These are phyloP conservation scores for Tribonema minus DNA, from an alignment of 108 stramenopile genomes.

Conservation along the genomic window DNA sequence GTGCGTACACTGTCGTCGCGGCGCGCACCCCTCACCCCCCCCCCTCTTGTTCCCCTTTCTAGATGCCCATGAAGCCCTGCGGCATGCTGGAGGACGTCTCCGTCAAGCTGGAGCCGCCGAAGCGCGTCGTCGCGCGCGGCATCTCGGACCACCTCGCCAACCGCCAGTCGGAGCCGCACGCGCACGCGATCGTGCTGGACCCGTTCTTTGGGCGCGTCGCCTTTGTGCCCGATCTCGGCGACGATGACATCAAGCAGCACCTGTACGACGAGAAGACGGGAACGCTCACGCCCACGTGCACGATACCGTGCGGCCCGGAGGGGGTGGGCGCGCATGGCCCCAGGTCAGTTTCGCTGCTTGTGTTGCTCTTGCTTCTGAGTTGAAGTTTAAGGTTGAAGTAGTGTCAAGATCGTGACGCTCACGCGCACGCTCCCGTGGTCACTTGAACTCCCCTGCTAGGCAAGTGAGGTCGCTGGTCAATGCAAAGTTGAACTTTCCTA, in stretches of 20 bases:
- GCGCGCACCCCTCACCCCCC: no score
- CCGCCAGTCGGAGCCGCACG: slow-evolving; percentile 88
- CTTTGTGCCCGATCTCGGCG: slow-evolving; percentile 80
- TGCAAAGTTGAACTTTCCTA: no score
- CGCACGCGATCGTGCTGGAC: slow-evolving; percentile 87
- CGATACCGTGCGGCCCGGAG: slow-evolving; percentile 16
- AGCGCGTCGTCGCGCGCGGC: not conserved
- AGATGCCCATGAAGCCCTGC: not conserved
- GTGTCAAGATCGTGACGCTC: no score
- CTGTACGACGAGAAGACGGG: slow-evolving; percentile 14
- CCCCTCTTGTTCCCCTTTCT: no score
- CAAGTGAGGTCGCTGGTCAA: no score
- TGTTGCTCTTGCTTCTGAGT: no score
- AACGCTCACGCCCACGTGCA: slow-evolving; percentile 11
- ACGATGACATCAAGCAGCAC: slow-evolving; percentile 41
- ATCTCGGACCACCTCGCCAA: slow-evolving; percentile 13
- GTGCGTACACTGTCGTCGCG: no score
- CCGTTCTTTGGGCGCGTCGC: slow-evolving; percentile 76
- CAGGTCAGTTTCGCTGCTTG: no score
- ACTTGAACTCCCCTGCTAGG: no score
- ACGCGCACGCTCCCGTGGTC: no score
- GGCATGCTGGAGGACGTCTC: not conserved
- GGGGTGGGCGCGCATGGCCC: slow-evolving; percentile 78
- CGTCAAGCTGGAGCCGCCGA: not conserved
- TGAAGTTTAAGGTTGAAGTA: no score